Conservation (phyloP, 2,329 filamentous ascomycete species). For the Emergomyces orientalis region DNA sequence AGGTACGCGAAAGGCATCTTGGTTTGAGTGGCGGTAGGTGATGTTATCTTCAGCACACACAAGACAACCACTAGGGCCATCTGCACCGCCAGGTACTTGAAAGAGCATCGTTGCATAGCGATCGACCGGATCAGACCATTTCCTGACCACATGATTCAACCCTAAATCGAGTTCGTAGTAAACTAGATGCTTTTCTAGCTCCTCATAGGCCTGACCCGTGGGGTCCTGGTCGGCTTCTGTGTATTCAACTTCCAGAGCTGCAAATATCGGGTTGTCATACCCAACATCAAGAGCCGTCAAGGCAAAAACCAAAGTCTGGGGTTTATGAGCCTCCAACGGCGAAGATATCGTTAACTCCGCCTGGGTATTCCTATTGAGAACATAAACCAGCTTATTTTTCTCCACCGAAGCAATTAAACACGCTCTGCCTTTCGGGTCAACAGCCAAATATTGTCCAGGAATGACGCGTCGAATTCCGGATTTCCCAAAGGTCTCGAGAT, state of each 20-base stretch:
- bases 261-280: slow-evolving; percentile 95
- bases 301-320: slow-evolving; percentile 80
- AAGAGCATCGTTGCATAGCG: slow-evolving; percentile 82
- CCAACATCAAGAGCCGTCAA: slow-evolving; percentile 86
- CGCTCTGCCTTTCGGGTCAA: slow-evolving; percentile 90
- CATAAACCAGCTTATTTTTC: slow-evolving; percentile 99
- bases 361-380: slow-evolving; percentile 89
- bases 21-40: slow-evolving; percentile 94
- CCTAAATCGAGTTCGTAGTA: slow-evolving; percentile 98
- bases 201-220: slow-evolving; percentile 68
- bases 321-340: slow-evolving; percentile 89
- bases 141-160: slow-evolving; percentile 91
- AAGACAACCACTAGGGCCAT: slow-evolving; percentile 88
- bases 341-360: slow-evolving; percentile 95
- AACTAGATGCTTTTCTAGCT: slow-evolving; percentile 81
- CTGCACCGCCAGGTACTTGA: slow-evolving; percentile 86
- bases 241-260: slow-evolving; percentile 88
- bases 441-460: slow-evolving; percentile 90
- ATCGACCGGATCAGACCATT: slow-evolving; percentile 92
- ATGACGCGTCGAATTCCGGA: slow-evolving; percentile 88
- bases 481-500: slow-evolving; percentile 96
- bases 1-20: slow-evolving; percentile 76
- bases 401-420: slow-evolving; percentile 90
- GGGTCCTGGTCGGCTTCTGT: slow-evolving; percentile 84
- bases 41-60: slow-evolving; percentile 92